A percentile compares a stretch with the other conserved stretches of the same genome.
Conservation (phyloP, 2,329 filamentous ascomycete genomes). For the Neurospora sp. region DNA sequence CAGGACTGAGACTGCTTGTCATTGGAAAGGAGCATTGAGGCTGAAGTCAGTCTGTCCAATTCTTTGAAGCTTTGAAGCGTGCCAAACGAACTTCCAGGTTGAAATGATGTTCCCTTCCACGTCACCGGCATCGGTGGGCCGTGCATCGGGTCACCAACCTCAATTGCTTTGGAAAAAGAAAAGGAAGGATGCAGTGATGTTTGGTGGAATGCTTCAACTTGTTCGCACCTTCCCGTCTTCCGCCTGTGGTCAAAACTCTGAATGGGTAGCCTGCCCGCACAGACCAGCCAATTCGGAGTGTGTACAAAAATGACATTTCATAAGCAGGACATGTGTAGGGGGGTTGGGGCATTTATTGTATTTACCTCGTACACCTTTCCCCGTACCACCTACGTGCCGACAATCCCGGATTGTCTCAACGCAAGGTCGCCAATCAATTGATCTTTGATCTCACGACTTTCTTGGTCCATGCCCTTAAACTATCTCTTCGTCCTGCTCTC, state of each 20-base stretch:
- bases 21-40: background rate
- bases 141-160: no score
- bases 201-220: no score
- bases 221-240: no score
- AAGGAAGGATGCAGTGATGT: no score
- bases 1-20: background rate
- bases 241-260: no score
- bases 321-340: no score
- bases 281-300: background rate
- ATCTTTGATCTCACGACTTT: background rate
- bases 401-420: background rate
- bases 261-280: background rate
- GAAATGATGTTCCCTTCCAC: no score
- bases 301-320: background rate
- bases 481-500: background rate
- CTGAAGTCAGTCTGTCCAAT: background rate
- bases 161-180: no score
- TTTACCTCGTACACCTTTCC: no score
- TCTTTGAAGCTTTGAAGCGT: background rate
- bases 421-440: background rate
- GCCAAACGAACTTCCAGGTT: no score
- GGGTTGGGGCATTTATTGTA: background rate
- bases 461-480: background rate
- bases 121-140: no score
- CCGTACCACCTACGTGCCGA: background rate